phyloP scores from a whole-genome alignment of 805 yeast species.

The Zygosaccharomyces pseudorouxii region DNA sequence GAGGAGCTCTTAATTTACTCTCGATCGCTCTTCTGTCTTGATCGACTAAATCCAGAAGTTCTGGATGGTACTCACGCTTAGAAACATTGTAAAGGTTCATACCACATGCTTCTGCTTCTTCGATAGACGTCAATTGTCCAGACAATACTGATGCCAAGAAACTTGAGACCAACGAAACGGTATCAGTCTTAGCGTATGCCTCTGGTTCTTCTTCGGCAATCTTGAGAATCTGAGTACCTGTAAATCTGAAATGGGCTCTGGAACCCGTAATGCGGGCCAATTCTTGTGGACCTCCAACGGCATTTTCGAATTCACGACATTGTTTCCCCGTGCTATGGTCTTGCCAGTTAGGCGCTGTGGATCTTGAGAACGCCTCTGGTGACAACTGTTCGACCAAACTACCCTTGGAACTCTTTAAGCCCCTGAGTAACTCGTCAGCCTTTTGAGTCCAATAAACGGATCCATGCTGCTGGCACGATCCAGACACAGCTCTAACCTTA shows the following conservation, averaged over 20 bases:
- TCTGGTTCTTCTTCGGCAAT: constrained; percentile 49
- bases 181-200: constrained; percentile 49
- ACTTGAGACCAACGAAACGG: constrained; percentile 73
- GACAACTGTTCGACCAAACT: constrained; percentile 45
- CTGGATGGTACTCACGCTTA: constrained; percentile 51
- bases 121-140: constrained; percentile 61
- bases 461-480: constrained; percentile 92
- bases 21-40: constrained; percentile 23
- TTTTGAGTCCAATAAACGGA: constrained; percentile 70
- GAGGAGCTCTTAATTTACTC: constrained; percentile 42
- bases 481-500: constrained; percentile 62
- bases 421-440: constrained; percentile 41
- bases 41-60: constrained; percentile 43
- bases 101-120: constrained; percentile 88
- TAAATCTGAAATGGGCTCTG: constrained; percentile 81
- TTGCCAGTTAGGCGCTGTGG: constrained; percentile 87
- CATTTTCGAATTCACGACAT: constrained; percentile 53
- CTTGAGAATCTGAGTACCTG: constrained; percentile 88
- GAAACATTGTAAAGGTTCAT: constrained; percentile 79
- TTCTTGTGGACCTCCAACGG: constrained; percentile 51
- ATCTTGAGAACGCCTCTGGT: constrained; percentile 53
- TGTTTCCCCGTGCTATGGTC: constrained; percentile 82
- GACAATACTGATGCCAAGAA: constrained; percentile 68
- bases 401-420: constrained; percentile 31
- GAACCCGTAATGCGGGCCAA: constrained; percentile 76